Evolutionary conservation across 768 basidiomycete species (phyloP), one percentile per base, ranked within the genome.

Genomic region (Rhodotorula toruloides): DNA sequence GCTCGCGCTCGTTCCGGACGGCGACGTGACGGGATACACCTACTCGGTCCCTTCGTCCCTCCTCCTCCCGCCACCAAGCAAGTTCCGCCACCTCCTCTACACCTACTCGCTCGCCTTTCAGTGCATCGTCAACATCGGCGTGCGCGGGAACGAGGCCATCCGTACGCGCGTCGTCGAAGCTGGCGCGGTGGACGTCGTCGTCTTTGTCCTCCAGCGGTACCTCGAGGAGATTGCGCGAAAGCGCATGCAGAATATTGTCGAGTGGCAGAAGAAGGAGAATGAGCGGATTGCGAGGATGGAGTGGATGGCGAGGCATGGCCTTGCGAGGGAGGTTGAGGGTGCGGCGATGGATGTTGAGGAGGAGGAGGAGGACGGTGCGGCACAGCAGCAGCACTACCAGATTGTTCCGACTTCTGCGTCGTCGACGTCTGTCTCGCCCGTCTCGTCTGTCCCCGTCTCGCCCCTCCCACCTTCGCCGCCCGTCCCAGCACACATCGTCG

Each of bases 71-170:
- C 57, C 57, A 11, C 65, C 60, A 31, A 29, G 32, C 34, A 54
- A 59, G 21, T 2, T 57, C 10, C 56, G 64, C 32, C 63, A 66
- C 19, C 54, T 62, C 61, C 63, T 90, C 0, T 89, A 89, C 74
- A 85, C 90, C 14, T 94, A 96, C 76, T 87, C 87, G 0, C 84
- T 97, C 63, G 94, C 94, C 2, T 93, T 99, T 76, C 92, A 97
- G 76, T 96, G 91, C 74, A 86, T 98, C 50, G 92, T 93, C 68
- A 98, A 99, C 77, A 91, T 97, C 74, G 94, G 94, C 43, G 93
- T 98, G 0, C 81, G 94, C 37, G 94, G 94, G n/a, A 88, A 85
- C 63, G 92, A 98, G 77, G 85, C 85, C 27, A 93, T 97, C 74
- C 81, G 94, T 49, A 87, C 87, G 70, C 83, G 92, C 16, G 92